Evolutionary conservation across 73 alveolate species (phyloP).

Genomic region (Tetrahymena malaccensis): DNA sequence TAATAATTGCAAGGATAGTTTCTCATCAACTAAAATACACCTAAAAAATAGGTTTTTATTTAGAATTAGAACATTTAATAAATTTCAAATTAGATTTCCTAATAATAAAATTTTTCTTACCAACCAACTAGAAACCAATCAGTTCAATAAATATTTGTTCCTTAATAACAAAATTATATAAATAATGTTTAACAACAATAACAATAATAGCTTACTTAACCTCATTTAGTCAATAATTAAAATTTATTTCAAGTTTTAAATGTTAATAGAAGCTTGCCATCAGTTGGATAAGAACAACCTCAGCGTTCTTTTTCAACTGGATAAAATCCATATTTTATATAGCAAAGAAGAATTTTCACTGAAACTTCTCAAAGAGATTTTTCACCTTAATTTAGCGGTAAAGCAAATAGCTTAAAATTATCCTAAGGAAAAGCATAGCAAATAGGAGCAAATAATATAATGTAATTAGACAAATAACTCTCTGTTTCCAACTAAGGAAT

Average conservation of each 20-base stretch:
- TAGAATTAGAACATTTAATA: too few species aligned
- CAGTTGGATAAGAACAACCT: not conserved
- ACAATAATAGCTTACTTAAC: not conserved
- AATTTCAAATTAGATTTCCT: too few species aligned
- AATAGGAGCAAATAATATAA: not conserved
- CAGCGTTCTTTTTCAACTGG: not conserved
- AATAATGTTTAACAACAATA: not conserved
- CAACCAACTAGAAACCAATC: not conserved
- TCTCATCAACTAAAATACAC: not conserved
- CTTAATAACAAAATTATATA: not conserved
- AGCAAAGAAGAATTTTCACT: not conserved
- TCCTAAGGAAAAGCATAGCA: not conserved
- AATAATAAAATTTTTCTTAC: not conserved
- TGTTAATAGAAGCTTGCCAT: not conserved
- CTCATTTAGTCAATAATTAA: not conserved
- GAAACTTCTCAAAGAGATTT: not conserved
- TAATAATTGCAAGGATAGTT: not conserved
- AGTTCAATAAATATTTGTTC: not conserved
- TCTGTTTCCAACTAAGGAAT: too few species aligned
- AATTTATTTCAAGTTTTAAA: not conserved
- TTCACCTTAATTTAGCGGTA: not conserved
- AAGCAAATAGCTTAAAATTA: not conserved
- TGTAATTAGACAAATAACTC: too few species aligned
- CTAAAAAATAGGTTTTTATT: not conserved
- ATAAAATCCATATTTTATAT: not conserved